Percentiles rank a stretch among this genome's conserved stretches.
Evolutionary conservation across 192 early-diverging fungal genomes (phyloP).

Genomic region (Backusella westeae): DNA sequence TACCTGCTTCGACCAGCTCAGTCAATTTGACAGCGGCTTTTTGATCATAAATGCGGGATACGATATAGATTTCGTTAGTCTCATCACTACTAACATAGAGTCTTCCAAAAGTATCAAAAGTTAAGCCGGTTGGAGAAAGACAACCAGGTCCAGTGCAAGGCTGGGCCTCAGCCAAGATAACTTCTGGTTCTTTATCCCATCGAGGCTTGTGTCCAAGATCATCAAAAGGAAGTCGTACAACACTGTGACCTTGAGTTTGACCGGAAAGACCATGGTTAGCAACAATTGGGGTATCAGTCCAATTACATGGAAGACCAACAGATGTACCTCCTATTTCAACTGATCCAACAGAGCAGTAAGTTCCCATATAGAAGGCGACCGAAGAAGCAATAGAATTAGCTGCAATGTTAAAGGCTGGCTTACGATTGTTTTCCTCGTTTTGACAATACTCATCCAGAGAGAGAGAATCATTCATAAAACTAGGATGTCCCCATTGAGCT

Average conservation of each 20-base stretch:
- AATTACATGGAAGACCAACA: conserved; percentile 33
- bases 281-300: conserved; percentile 34
- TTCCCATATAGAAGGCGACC: conserved; percentile 26
- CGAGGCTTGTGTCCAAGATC: conserved; percentile 31
- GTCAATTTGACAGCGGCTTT: conserved; percentile 22
- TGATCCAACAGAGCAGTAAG: conserved; percentile 28
- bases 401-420: conserved; percentile 15
- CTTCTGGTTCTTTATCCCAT: conserved; percentile 21
- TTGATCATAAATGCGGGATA: conserved; percentile 25
- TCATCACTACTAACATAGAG: conserved; percentile 22
- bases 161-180: conserved; percentile 14
- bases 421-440: conserved; percentile 16
- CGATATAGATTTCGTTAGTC: conserved; percentile 28
- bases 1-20: conserved; percentile 3
- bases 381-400: conserved; percentile 11
- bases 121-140: conserved; percentile 22
- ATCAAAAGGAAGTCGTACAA: conserved; percentile 26
- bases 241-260: conserved; percentile 8
- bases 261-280: conserved; percentile 16
- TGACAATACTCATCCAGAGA: conserved; percentile 18
- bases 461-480: background rate
- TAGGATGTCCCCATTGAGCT: conserved; percentile 18
- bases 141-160: conserved; percentile 15
- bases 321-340: conserved; percentile 14
- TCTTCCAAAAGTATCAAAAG: conserved; percentile 23